Evolutionary conservation across 805 yeast genomes (phyloP), one percentile per base, ranked within the genome.

Genomic region (Starmerella sp.): DNA sequence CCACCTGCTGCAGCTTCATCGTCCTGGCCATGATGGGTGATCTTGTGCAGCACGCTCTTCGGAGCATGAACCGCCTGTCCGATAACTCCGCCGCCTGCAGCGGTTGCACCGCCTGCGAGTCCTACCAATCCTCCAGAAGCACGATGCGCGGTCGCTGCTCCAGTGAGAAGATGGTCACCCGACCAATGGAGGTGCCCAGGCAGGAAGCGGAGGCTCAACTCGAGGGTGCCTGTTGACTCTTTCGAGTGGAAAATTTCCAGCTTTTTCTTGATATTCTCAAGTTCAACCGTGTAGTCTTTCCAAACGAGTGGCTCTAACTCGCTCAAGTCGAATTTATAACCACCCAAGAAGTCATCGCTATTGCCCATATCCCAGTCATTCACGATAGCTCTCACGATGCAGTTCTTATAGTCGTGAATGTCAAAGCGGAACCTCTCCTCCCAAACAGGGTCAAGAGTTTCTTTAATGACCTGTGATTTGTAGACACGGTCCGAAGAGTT

Each of bases 321-420:
- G 13, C 79, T 78, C 55, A 91, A 71, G 10, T 78, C 76, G 54
- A 89, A 66, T 28, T 65, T 62, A 9, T 81, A 86, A 35, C 72
- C 73, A 54, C 97, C 95, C 54, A 93, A 75, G 59, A 75, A 73
- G 69, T 93, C 99, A 69, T 93, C 91, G 57, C 78, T 79, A 56
- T 82, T 88, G 61, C 96, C 96, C 60, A 91, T 80, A 70, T 93
- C 99, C 96, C 97, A 91, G 67, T 93, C 99, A 65, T 66, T 76
- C 14, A 86, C 79, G 37, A 76, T 77, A 41, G 82, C 72, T 13
- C 75, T 69, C 43, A 63, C 52, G 10, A 51, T 41, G 13, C 59
- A 15, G 36, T 48, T 38, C 47, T 54, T 29, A 52, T 54, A 35
- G 32, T 62, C 57, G 13, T 43, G 54, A n/a, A 63, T 53, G 17